Evolutionary conservation across 108 stramenopile species (phyloP).

Genomic region (Chaetoceros muelleri): DNA sequence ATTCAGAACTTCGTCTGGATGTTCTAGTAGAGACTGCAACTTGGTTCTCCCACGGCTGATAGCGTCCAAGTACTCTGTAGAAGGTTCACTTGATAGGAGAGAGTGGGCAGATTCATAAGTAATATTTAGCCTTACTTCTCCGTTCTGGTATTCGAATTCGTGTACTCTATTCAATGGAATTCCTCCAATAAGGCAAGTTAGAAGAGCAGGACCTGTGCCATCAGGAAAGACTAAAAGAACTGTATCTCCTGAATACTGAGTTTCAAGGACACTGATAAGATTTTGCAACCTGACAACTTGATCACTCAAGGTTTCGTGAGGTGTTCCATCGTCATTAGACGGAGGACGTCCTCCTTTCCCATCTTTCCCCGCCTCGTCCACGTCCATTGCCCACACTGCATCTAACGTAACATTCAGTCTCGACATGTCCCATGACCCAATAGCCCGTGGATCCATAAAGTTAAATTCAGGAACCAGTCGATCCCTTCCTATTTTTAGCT

Average conservation of each 20-base stretch:
- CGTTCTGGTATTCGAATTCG: constrained; percentile 47
- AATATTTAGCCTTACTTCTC: constrained; percentile 53
- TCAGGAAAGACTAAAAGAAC: constrained; percentile 66
- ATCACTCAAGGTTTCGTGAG: constrained; percentile 62
- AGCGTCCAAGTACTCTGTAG: constrained; percentile 13
- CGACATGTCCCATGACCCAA: constrained; percentile 63
- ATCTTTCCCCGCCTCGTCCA: constrained; percentile 40
- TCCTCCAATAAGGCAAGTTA: constrained; percentile 68
- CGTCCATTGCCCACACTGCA: constrained; percentile 69
- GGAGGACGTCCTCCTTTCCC: constrained; percentile 51
- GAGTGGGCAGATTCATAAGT: constrained; percentile 19
- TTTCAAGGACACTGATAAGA: constrained; percentile 44
- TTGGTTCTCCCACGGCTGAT: constrained; percentile 15
- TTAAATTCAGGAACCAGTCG: constrained; percentile 71
- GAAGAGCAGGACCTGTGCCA: constrained; percentile 62
- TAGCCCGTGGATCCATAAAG: constrained; percentile 68
- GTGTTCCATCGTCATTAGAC: constrained; percentile 73
- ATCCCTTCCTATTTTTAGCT: constrained; percentile 58
- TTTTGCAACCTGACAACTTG: constrained; percentile 62
- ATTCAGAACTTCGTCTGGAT: constrained; percentile 16
- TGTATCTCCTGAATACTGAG: constrained; percentile 63
- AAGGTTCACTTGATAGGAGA: constrained; percentile 7
- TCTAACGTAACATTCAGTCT: constrained; percentile 24
- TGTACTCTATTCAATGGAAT: constrained; percentile 58
- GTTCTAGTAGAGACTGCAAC: constrained; percentile 13